Evolutionary conservation across 2,329 filamentous ascomycete genomes (phyloP).

Genomic region (Fusarium sp.): DNA sequence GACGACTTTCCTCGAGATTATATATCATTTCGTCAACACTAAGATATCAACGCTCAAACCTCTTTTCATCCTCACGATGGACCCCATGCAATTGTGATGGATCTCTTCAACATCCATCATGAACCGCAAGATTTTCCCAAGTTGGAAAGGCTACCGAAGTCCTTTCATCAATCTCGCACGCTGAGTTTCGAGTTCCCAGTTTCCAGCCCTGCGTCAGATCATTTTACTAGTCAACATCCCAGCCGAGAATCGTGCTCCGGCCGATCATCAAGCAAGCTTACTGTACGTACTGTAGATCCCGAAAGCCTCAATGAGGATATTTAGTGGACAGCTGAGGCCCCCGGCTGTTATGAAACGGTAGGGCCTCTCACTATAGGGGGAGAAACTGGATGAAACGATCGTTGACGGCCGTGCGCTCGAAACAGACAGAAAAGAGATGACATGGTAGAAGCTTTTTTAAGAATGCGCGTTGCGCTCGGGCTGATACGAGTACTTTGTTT

Average conservation of each 20-base stretch:
- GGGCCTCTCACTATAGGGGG: conserved; percentile 3
- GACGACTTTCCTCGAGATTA: not conserved
- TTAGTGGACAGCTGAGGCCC: not conserved
- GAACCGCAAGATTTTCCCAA: conserved; percentile 36
- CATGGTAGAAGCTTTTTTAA: not conserved
- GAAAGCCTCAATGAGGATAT: not conserved
- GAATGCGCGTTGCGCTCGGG: not conserved
- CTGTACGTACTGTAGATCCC: not conserved
- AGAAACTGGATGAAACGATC: conserved; percentile 24
- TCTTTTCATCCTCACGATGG: not conserved
- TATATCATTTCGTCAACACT: conserved; percentile 18
- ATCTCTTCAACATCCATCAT: conserved; percentile 1
- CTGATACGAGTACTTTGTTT: not conserved
- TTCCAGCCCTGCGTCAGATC: conserved; percentile 17
- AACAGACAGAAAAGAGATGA: not conserved
- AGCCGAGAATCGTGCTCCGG: not conserved
- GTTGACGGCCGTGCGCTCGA: conserved; percentile 14
- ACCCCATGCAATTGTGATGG: not conserved
- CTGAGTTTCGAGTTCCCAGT: not conserved
- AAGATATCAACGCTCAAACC: conserved; percentile 21
- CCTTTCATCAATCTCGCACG: conserved; percentile 17
- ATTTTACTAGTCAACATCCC: conserved; percentile 1
- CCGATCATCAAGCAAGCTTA: conserved; percentile 3
- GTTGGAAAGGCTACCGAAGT: conserved; percentile 29
- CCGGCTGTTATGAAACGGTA: conserved; percentile 29